Base-by-base conservation (phyloP, 2,329 filamentous ascomycete genomes). In the Thermoascus crustaceus region DNA sequence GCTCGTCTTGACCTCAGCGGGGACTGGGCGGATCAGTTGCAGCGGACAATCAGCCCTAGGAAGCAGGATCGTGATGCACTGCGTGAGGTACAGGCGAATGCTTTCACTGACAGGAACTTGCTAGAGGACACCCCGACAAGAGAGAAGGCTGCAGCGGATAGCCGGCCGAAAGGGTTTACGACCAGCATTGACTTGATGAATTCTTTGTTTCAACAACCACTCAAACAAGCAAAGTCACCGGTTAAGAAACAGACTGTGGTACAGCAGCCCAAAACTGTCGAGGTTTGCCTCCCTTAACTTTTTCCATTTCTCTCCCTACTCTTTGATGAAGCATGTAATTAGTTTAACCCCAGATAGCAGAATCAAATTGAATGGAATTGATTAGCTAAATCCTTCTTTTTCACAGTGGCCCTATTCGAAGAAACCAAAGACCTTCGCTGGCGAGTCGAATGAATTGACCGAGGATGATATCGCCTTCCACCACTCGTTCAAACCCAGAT, bases 121-220 rank as follows among this genome's bases (percentile, higher is more conserved):
- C 46, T 43, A 34, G 58, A 61, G 27, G 62, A 55, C 31, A 57
- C 56, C 14, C 49, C 54, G n/a, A n/a, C n/a, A 32, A 52, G 48
- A 21, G 37, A 49, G 29, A 47, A 45, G 21, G 35, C 48, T 3
- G 42, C 37, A 18, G 30, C 36, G 5, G 43, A 45, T 21, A 38
- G 42, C 8, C 49, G 42, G 10, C 69, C 73, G 35, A 76, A 76
- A 45, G 80, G 82, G 1, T 89, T 94, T 60, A 75, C 79, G 13
- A 94, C 83, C 13, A 88, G 84, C 53, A 94, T 96, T 64, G 91
- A 95, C 67, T 69, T 95, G 57, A 95, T 94, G 86, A 89, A 94
- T 57, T 94, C 86, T 31, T 69, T 95, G 37, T 95, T 93, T 62
- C 82, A 84, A 58, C 76, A 82, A 61, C 72, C 78, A 44, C 53